A percentile compares a stretch with the other conserved stretches of the same genome.
Evolutionary conservation across 805 yeast species (phyloP).

Genomic region (Hanseniaspora singularis): DNA sequence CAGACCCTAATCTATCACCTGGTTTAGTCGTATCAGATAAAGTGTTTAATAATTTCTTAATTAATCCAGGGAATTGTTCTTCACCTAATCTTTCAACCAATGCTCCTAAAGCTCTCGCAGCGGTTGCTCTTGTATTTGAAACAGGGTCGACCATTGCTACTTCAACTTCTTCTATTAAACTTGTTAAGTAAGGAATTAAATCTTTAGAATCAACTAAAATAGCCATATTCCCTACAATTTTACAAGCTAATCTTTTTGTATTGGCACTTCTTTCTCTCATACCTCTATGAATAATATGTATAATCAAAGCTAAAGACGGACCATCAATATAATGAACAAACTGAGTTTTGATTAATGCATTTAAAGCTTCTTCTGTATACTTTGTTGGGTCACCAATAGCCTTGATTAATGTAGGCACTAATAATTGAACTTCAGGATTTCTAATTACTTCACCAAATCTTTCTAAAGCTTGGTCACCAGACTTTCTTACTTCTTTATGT

Average conservation of each 20-base stretch:
- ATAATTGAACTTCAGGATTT: conserved; percentile 89
- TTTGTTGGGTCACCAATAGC: conserved; percentile 96
- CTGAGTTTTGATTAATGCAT: conserved; percentile 74
- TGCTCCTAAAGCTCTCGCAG: conserved; percentile 93
- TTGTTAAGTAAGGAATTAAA: conserved; percentile 67
- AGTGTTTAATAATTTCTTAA: conserved; percentile 64
- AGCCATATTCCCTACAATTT: conserved; percentile 97
- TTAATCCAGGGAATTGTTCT: conserved; percentile 82
- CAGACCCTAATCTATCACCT: conserved; percentile 93
- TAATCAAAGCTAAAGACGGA: conserved; percentile 88
- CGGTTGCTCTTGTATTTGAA: conserved; percentile 92
- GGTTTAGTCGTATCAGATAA: conserved; percentile 64
- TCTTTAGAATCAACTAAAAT: conserved; percentile 84
- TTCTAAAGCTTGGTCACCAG: conserved; percentile 80
- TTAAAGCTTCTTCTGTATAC: conserved; percentile 76
- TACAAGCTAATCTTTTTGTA: conserved; percentile 87
- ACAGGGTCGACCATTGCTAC: conserved; percentile 97
- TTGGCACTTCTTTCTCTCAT: conserved; percentile 88
- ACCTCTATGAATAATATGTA: conserved; percentile 91
- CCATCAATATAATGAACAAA: conserved; percentile 97
- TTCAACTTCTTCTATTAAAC: conserved; percentile 71
- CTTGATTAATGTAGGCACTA: conserved; percentile 74
- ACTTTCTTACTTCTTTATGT: conserved; percentile 91
- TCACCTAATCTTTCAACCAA: conserved; percentile 94
- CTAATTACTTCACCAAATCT: conserved; percentile 93